Conservation (phyloP, 208 protist species). For the Acanthamoeba lugdunensis region DNA sequence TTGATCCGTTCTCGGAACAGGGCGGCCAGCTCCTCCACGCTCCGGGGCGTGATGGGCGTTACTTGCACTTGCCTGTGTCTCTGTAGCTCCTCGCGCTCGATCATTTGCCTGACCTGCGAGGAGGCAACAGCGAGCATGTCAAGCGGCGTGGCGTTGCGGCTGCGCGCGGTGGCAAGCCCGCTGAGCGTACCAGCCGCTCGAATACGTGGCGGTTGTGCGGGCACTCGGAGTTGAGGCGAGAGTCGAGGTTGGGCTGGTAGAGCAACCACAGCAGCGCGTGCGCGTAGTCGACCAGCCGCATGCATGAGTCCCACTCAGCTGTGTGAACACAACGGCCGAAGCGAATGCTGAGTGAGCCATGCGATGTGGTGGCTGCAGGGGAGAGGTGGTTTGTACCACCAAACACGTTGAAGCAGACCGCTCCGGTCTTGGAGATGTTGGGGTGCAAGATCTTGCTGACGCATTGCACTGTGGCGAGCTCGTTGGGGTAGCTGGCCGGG, state of each 20-base stretch:
- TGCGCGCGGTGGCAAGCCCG: too few relatives aligned
- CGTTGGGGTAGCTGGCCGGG: not conserved
- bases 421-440: not conserved
- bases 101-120: not conserved
- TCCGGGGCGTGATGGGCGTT: not conserved
- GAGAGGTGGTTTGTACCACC: not conserved
- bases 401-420: constrained; percentile 63
- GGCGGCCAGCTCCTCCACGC: not conserved
- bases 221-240: not conserved
- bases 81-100: not conserved
- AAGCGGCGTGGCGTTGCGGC: not conserved
- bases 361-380: not conserved
- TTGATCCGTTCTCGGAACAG: not conserved
- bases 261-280: constrained; percentile 43
- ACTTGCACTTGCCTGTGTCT: not conserved
- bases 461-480: not conserved
- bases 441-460: constrained; percentile 19
- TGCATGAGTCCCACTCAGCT: constrained; percentile 10
- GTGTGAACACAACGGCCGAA: not conserved
- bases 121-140: not conserved
- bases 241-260: constrained; percentile 51
- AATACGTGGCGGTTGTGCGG: not conserved
- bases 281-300: constrained; percentile 39
- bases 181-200: not conserved
- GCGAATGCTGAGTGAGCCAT: not conserved